A percentile compares a stretch with the other conserved stretches of the same genome.
Conservation (phyloP, 2,329 filamentous ascomycete genomes). For the Trichoderma atroviride region DNA sequence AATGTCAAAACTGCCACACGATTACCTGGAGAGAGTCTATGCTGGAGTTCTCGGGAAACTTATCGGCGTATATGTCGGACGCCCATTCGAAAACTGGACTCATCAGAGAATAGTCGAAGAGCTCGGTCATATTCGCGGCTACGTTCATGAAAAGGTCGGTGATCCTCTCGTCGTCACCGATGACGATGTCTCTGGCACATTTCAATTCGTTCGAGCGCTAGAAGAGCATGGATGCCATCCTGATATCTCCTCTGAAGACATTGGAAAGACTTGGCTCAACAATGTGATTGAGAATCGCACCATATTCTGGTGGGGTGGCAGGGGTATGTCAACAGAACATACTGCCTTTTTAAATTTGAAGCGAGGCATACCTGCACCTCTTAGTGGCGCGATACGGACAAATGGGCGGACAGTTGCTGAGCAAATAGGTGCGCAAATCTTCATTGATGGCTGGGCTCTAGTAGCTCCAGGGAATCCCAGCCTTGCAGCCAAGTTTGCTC, state of each 20-base stretch:
- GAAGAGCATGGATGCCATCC: constrained; percentile 35
- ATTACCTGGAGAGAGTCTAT: constrained; percentile 42
- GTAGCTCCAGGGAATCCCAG: constrained; percentile 37
- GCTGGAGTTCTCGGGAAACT: constrained; percentile 45
- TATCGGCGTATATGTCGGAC: constrained; percentile 44
- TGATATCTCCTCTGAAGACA: constrained; percentile 20
- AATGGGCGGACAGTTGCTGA: constrained; percentile 33
- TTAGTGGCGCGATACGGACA: constrained; percentile 34
- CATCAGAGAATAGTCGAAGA: constrained; percentile 38
- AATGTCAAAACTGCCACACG: constrained; percentile 15
- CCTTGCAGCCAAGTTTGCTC: constrained; percentile 39
- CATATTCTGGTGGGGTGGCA: constrained; percentile 45
- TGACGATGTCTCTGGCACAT: constrained; percentile 42
- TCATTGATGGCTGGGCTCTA: constrained; percentile 44
- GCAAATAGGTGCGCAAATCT: constrained; percentile 46
- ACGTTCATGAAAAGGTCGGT: constrained; percentile 37
- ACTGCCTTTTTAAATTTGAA: constrained; percentile 45
- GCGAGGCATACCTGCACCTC: constrained; percentile 39
- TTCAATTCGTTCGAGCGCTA: constrained; percentile 41
- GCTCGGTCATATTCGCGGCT: constrained; percentile 39
- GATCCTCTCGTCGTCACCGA: constrained; percentile 39
- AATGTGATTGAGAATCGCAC: constrained; percentile 31
- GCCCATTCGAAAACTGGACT: constrained; percentile 44
- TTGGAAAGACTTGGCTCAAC: constrained; percentile 29
- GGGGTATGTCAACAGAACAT: constrained; percentile 44